Conservation (phyloP, 2,329 filamentous ascomycete genomes). For the Colletotrichum filicis region DNA sequence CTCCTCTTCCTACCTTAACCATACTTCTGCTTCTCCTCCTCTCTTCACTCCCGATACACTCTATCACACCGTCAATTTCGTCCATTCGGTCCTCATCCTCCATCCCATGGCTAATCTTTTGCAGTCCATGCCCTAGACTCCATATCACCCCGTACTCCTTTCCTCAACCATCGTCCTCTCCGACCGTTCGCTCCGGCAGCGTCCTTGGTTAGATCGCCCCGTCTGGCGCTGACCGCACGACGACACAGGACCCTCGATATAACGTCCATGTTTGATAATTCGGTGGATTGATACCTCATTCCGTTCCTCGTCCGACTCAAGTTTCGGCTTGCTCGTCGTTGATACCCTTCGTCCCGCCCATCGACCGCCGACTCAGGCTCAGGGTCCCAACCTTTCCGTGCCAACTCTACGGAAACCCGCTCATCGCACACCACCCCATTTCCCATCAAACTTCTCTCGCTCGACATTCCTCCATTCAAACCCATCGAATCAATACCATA, state of each 20-base stretch:
- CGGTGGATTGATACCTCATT: not conserved
- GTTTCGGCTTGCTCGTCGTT: conserved; percentile 37
- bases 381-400: conserved; percentile 21
- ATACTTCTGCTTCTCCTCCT: conserved; percentile 14
- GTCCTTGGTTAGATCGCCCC: conserved; percentile 34
- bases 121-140: conserved; percentile 28
- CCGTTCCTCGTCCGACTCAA: not conserved
- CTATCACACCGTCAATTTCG: conserved; percentile 11
- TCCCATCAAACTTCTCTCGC: conserved; percentile 34
- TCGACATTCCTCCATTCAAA: conserved; percentile 41
- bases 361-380: conserved; percentile 18
- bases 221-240: conserved; percentile 33
- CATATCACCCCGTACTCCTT: not conserved
- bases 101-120: conserved; percentile 27
- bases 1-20: conserved; percentile 7
- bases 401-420: conserved; percentile 30
- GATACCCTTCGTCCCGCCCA: conserved; percentile 37
- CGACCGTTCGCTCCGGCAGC: conserved; percentile 35
- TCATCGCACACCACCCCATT: conserved; percentile 31
- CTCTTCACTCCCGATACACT: conserved; percentile 14
- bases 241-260: conserved; percentile 9
- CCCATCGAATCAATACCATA: conserved; percentile 39
- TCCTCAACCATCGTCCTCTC: conserved; percentile 19
- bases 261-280: not conserved
- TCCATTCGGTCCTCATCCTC: not conserved